Conservation (phyloP, 164 flowering plant species). For the Dillenia turbinata region DNA sequence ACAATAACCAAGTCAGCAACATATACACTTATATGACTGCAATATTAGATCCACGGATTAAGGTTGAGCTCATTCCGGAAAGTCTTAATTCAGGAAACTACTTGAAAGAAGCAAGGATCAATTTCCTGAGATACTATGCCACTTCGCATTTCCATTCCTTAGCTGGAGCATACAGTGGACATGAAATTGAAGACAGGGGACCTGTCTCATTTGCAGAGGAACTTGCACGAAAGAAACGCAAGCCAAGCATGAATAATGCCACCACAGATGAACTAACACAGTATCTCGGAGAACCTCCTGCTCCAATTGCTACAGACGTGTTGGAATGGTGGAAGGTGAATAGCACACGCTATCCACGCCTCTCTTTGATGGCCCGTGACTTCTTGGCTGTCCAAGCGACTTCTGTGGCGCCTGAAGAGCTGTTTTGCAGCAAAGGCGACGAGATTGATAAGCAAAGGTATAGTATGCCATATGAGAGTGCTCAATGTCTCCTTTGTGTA, state of each 20-base stretch:
- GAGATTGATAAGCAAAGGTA: slow-evolving; percentile 55
- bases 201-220: slow-evolving; percentile 90
- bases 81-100: slow-evolving; percentile 55
- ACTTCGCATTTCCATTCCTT: slow-evolving; percentile 57
- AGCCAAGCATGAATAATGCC: slow-evolving; percentile 51
- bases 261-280: slow-evolving; percentile 84
- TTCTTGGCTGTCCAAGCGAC: slow-evolving; percentile 81
- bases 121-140: slow-evolving; percentile 69
- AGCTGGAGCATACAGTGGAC: slow-evolving; percentile 37
- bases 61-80: slow-evolving; percentile 81
- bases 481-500: slow-evolving; percentile 59
- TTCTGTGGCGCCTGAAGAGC: slow-evolving; percentile 64
- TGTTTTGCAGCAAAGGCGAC: slow-evolving; percentile 74
- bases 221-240: slow-evolving; percentile 83
- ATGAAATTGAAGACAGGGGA: slow-evolving; percentile 61
- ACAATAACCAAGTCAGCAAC: slow-evolving; percentile 70
- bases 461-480: slow-evolving; percentile 43
- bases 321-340: slow-evolving; percentile 96
- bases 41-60: slow-evolving; percentile 91
- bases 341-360: slow-evolving; percentile 71
- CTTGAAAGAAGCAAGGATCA: slow-evolving; percentile 74
- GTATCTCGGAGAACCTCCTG: slow-evolving; percentile 81
- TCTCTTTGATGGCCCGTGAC: slow-evolving; percentile 90
- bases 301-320: slow-evolving; percentile 75
- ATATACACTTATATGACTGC: slow-evolving; percentile 83